Conservation (phyloP, 2,329 filamentous ascomycete species). For the Xylaria sp. region DNA sequence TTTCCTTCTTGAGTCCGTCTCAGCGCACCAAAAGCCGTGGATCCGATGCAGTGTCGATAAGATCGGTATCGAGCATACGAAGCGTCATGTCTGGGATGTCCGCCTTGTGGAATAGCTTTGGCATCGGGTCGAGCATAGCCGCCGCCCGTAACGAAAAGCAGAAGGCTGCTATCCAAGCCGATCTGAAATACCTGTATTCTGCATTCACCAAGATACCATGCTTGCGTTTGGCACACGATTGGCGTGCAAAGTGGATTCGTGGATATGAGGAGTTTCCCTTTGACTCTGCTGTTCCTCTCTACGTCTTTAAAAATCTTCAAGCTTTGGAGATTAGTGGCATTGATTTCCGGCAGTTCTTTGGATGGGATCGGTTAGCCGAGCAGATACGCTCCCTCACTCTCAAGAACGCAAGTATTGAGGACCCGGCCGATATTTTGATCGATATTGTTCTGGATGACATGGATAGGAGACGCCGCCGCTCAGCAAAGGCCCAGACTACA, state of each 20-base stretch:
- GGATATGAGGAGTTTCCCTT: slow-evolving; percentile 99
- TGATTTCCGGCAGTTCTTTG: slow-evolving; percentile 96
- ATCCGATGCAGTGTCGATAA: slow-evolving; percentile 89
- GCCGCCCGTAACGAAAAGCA: slow-evolving; percentile 88
- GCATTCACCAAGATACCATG: slow-evolving; percentile 98
- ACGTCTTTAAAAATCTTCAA: slow-evolving; percentile 96
- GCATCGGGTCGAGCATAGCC: slow-evolving; percentile 81
- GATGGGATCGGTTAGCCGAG: slow-evolving; percentile 94
- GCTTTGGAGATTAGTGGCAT: slow-evolving; percentile 94
- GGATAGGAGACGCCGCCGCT: slow-evolving; percentile 88
- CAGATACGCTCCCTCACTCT: slow-evolving; percentile 90
- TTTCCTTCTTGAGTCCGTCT: slow-evolving; percentile 90
- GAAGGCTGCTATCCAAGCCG: slow-evolving; percentile 84
- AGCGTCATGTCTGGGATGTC: slow-evolving; percentile 99
- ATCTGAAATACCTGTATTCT: slow-evolving; percentile 96
- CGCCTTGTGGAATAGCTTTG: slow-evolving; percentile 88
- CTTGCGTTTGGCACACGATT: slow-evolving; percentile 89
- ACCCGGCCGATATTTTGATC: slow-evolving; percentile 88
- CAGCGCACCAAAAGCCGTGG: slow-evolving; percentile 82
- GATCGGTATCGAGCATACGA: slow-evolving; percentile 94
- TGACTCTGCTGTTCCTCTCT: slow-evolving; percentile 95
- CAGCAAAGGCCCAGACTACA: slow-evolving; percentile 85
- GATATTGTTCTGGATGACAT: slow-evolving; percentile 97
- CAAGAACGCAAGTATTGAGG: slow-evolving; percentile 87
- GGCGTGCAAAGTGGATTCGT: slow-evolving; percentile 86